Percentiles rank a stretch among this genome's conserved stretches.
phyloP scores from a whole-genome alignment of 2,329 filamentous ascomycete species.

The Tolypocladium tundrense region DNA sequence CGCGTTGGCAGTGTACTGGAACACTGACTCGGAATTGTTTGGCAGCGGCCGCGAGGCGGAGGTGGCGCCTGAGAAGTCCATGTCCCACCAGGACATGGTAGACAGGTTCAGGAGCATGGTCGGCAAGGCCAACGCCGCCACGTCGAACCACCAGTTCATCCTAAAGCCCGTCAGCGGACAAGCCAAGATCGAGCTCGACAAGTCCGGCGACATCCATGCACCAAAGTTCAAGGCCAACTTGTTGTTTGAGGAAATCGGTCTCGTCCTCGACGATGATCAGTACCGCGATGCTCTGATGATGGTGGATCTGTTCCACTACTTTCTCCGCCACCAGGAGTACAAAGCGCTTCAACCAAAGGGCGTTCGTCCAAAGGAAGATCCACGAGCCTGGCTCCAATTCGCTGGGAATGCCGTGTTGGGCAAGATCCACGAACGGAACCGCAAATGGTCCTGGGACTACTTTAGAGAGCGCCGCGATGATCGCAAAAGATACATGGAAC shows the following conservation, averaged over 20 bases:
- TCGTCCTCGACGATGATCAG: conserved; percentile 95
- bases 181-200: conserved; percentile 90
- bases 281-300: conserved; percentile 98
- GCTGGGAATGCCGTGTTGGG: conserved; percentile 79
- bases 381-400: conserved; percentile 84
- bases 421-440: conserved; percentile 92
- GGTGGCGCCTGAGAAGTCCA: conserved; percentile 36
- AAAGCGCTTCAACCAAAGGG: conserved; percentile 83
- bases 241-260: conserved; percentile 92
- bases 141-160: conserved; percentile 74
- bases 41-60: conserved; percentile 66
- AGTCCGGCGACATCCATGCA: conserved; percentile 67
- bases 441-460: conserved; percentile 91
- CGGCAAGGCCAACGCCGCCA: conserved; percentile 51
- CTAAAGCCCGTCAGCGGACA: conserved; percentile 91
- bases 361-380: conserved; percentile 74
- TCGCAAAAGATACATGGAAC: conserved; percentile 74
- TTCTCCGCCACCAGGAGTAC: conserved; percentile 95
- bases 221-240: conserved; percentile 86
- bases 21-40: conserved; percentile 80
- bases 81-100: conserved; percentile 68
- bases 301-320: conserved; percentile 97
- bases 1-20: conserved; percentile 92
- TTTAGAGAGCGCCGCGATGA: conserved; percentile 90
- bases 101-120: conserved; percentile 71